phyloP scores from a whole-genome alignment of 2,329 filamentous ascomycete species.

The Aschersonia sp. region DNA sequence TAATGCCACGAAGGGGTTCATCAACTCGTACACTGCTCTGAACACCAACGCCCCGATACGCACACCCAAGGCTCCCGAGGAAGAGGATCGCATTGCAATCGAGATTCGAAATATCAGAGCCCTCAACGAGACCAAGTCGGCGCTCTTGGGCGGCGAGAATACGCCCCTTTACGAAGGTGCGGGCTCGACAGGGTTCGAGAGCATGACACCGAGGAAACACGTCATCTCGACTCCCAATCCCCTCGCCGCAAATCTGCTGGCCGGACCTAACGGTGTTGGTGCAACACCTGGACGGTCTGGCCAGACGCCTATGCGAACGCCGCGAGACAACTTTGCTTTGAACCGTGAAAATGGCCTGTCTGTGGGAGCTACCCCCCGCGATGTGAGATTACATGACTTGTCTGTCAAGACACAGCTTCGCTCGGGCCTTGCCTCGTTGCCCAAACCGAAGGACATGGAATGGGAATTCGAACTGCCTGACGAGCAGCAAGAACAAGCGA shows the following conservation, averaged over 20 bases:
- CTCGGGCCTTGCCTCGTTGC: constrained; percentile 63
- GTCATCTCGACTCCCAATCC: constrained; percentile 86
- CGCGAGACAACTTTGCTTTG: constrained; percentile 72
- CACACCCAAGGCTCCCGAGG: constrained; percentile 77
- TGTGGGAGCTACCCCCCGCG: constrained; percentile 60
- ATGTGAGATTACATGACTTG: constrained; percentile 57
- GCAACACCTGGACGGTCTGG: constrained; percentile 57
- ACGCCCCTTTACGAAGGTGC: constrained; percentile 71
- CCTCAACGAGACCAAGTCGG: constrained; percentile 86
- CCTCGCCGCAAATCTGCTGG: constrained; percentile 74
- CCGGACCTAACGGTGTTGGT: constrained; percentile 44
- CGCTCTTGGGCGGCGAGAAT: constrained; percentile 84
- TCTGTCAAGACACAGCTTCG: constrained; percentile 54
- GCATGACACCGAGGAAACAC: constrained; percentile 67
- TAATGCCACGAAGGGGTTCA: constrained; percentile 67
- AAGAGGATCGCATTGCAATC: constrained; percentile 92
- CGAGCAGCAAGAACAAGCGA: constrained; percentile 48
- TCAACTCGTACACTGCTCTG: constrained; percentile 74
- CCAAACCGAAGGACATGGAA: constrained; percentile 83
- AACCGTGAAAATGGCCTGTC: constrained; percentile 59
- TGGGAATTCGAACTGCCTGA: constrained; percentile 91
- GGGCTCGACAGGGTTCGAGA: constrained; percentile 77
- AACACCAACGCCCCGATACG: constrained; percentile 76
- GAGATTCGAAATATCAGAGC: constrained; percentile 90
- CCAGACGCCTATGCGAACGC: constrained; percentile 75